Conservation (phyloP, 345 rosid genomes). For the Sonneratia caseolaris region DNA sequence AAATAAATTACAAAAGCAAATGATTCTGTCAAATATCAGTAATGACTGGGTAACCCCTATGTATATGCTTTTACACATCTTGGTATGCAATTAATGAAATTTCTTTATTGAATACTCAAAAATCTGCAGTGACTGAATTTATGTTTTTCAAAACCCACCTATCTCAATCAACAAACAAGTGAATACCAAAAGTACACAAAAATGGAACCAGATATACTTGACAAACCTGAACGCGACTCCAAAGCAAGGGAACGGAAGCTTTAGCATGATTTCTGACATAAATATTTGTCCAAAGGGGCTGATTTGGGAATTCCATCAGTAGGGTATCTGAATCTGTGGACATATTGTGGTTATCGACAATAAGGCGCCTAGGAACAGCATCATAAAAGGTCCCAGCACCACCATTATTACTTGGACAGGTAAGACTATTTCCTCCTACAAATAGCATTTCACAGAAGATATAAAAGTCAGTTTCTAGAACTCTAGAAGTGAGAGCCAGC, state of each 20-base stretch:
- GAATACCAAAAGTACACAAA: not conserved
- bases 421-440: conserved; percentile 76
- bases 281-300: conserved; percentile 90
- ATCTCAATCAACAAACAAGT: not conserved
- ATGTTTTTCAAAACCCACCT: not conserved
- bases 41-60: no score
- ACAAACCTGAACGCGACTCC: conserved; percentile 99
- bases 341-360: conserved; percentile 74
- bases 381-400: conserved; percentile 97
- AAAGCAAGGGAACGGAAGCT: conserved; percentile 92
- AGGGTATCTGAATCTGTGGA: conserved; percentile 87
- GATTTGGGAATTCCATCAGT: conserved; percentile 90
- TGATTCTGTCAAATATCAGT: no score
- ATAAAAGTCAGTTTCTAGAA: not conserved
- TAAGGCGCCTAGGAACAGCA: conserved; percentile 90
- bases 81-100: no score
- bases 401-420: conserved; percentile 86
- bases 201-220: conserved; percentile 8
- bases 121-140: not conserved
- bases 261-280: conserved; percentile 75
- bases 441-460: conserved; percentile 9
- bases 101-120: not conserved
- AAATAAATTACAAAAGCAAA: not conserved
- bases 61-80: no score
- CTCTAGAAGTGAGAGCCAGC: not conserved